Percentiles rank a stretch among this genome's conserved stretches.
phyloP scores from a whole-genome alignment of 257 asterid genomes.

The Nicotiana tabacum region DNA sequence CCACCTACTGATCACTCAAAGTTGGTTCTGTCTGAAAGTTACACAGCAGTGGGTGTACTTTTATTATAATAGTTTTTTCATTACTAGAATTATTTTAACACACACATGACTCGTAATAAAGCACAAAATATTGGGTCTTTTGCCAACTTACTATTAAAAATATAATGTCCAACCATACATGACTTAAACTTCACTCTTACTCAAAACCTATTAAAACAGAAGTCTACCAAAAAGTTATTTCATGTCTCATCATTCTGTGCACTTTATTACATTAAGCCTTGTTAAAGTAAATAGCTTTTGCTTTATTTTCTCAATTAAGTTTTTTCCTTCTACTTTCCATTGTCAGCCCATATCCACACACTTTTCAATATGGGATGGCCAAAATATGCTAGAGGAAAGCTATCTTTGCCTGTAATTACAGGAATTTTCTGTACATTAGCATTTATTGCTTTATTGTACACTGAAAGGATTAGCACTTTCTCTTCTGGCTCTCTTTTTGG shows the following conservation, averaged over 20 bases:
- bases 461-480: slow-evolving; percentile 45
- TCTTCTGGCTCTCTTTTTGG: slow-evolving; percentile 41
- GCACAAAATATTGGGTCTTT: not conserved
- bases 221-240: slow-evolving; percentile 22
- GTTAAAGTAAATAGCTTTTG: not conserved
- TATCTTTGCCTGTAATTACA: slow-evolving; percentile 45
- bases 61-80: not conserved
- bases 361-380: slow-evolving; percentile 40
- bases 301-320: slow-evolving; percentile 8
- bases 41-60: not conserved
- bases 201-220: slow-evolving; percentile 30
- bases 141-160: not conserved
- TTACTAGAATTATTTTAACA: not conserved
- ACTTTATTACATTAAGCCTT: slow-evolving; percentile 1
- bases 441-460: slow-evolving; percentile 47
- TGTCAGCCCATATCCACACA: not conserved
- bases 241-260: slow-evolving; percentile 27
- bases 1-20: slow-evolving; percentile 25
- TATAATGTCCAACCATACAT: slow-evolving; percentile 13
- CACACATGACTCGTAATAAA: not conserved
- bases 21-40: slow-evolving; percentile 1
- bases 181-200: slow-evolving; percentile 78
- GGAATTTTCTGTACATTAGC: slow-evolving; percentile 41
- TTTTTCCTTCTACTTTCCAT: slow-evolving; percentile 7
- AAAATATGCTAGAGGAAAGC: slow-evolving; percentile 36